These are phyloP conservation scores for Clonostachys solani DNA, from an alignment of 2,329 filamentous ascomycete species.

Conservation along the genomic window DNA sequence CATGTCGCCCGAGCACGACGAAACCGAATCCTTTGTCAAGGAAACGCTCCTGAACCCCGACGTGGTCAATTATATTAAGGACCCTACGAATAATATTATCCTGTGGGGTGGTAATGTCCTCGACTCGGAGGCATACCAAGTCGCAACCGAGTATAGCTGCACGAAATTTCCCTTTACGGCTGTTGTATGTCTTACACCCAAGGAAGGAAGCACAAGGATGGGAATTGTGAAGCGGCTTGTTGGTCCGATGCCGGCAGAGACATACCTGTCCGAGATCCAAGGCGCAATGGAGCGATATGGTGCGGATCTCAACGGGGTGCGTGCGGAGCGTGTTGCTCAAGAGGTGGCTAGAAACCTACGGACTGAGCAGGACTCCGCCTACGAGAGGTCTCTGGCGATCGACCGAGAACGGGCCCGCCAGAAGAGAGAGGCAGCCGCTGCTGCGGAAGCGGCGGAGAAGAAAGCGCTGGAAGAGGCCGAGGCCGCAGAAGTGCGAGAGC, in stretches of 20 bases:
- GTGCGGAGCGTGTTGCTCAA: constrained; percentile 75
- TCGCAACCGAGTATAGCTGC: constrained; percentile 79
- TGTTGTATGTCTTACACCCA: constrained; percentile 81
- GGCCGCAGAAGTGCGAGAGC: constrained; percentile 46
- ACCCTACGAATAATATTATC: constrained; percentile 73
- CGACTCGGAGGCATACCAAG: constrained; percentile 92
- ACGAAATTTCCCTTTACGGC: constrained; percentile 92
- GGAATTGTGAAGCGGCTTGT: constrained; percentile 77
- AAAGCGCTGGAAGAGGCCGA: constrained; percentile 56
- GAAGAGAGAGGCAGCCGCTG: constrained; percentile 70
- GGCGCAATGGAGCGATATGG: constrained; percentile 70
- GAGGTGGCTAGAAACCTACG: constrained; percentile 76
- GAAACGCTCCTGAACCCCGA: constrained; percentile 77
- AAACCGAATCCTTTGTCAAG: constrained; percentile 75
- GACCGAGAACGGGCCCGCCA: constrained; percentile 81
- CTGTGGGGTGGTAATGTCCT: constrained; percentile 92
- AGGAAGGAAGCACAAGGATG: constrained; percentile 82
- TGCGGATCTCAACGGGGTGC: constrained; percentile 68
- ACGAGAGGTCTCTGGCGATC: constrained; percentile 83
- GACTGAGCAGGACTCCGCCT: constrained; percentile 88
- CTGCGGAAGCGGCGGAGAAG: constrained; percentile 64
- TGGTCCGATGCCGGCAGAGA: constrained; percentile 64
- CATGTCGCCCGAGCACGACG: constrained; percentile 90
- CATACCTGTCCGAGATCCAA: constrained; percentile 74
- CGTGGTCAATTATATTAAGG: constrained; percentile 68